Base-by-base conservation (phyloP, 2,329 filamentous ascomycete species). In the Fonsecaea nubica region DNA sequence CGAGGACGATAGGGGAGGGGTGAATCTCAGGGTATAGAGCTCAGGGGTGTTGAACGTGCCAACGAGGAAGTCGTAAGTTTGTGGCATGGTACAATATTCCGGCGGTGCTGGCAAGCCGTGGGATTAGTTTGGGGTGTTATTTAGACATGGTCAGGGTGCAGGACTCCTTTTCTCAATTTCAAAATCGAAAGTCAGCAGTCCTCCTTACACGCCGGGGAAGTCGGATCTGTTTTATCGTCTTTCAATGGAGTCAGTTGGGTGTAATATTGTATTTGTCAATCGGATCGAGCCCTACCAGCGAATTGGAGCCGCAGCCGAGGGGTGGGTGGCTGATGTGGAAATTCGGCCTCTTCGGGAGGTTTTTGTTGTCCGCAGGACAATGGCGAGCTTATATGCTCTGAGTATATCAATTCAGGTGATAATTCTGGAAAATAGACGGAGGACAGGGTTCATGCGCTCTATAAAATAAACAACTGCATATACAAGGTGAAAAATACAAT, bases 11-110 rank as follows among this genome's bases (percentile, higher is more conserved):
- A 50, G 53, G 12, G 65, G 61, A 52, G 71, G 69, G 25, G 68
- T 73, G 63, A 74, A 73, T 18, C 64, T 54, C 3, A 74, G 67
- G 3, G 70, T 73, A 60, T 71, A 74, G 15, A 74, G 59, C 18
- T 72, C 66, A 5, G 72, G 71, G 2, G 72, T 73, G 64, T 69
- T 71, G 66, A 74, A 74, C 25, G 72, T 74, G 60, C 72, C 72
- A 3, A 73, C 71, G 13, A 74, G 58, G 59, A 73, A 70, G 61
- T 74, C 68, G 66, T 66, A 64, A 18, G 38, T 53, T 50, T 38
- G 53, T 10, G 66, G 33, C 66, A 68, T 68, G 18, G 8, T 50
- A 3, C 12, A 13, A 10, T 18, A 8, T 3, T 50, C 10, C 18
- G 5, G n/a, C 4, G n/a, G n/a, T 48, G 18, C 25, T 21, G 45